Percentiles rank a stretch among this genome's conserved stretches.
Conservation (phyloP, 2,329 filamentous ascomycete genomes). For the Aspergillus jensenii region DNA sequence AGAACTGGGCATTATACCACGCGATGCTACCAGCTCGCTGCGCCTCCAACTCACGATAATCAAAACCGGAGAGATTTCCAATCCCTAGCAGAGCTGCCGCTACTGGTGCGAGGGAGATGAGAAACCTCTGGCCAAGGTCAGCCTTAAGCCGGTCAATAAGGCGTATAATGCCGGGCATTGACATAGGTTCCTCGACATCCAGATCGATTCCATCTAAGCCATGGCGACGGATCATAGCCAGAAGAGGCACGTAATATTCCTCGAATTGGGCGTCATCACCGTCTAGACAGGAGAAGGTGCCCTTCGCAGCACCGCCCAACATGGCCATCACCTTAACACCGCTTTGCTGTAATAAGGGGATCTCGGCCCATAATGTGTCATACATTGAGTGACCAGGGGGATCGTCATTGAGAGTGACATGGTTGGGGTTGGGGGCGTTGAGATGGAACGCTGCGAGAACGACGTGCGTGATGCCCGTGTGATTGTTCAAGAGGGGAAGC, state of each 20-base stretch:
- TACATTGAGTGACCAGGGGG: constrained; percentile 67
- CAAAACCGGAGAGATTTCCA: constrained; percentile 72
- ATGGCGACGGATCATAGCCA: constrained; percentile 61
- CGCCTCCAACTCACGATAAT: constrained; percentile 72
- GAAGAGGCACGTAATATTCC: constrained; percentile 68
- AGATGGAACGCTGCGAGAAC: constrained; percentile 86
- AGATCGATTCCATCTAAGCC: constrained; percentile 71
- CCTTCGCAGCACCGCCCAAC: constrained; percentile 80
- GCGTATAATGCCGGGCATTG: constrained; percentile 63
- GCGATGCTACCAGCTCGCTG: constrained; percentile 65
- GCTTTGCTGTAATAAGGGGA: constrained; percentile 66
- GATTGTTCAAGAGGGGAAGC: constrained; percentile 59
- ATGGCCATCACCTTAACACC: constrained; percentile 82
- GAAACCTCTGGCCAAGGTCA: constrained; percentile 56
- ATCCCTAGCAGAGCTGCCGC: constrained; percentile 69
- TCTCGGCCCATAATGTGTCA: constrained; percentile 75
- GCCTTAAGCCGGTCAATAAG: constrained; percentile 65
- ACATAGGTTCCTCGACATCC: constrained; percentile 77
- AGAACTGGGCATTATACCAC: constrained; percentile 93
- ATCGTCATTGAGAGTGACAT: constrained; percentile 79
- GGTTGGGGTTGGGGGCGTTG: constrained; percentile 60
- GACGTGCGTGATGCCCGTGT: constrained; percentile 72
- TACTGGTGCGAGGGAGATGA: constrained; percentile 80
- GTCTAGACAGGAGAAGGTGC: constrained; percentile 66
- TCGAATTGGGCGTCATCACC: constrained; percentile 65